Evolutionary conservation across 208 protist genomes (phyloP).

Genomic region (Crithidia mellificae): DNA sequence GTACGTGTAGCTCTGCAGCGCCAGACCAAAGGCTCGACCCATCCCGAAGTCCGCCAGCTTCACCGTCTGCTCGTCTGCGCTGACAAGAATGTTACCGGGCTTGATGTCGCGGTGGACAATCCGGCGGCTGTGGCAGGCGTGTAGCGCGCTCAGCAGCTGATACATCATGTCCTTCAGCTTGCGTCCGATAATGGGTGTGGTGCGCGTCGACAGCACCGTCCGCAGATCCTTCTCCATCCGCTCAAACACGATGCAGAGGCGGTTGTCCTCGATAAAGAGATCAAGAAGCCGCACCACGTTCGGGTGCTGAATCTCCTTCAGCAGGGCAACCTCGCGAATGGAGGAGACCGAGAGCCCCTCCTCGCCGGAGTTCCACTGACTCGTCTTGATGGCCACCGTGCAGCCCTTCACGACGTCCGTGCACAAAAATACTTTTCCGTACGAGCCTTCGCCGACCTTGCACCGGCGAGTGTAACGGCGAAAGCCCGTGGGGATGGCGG

Average conservation of each 20-base stretch:
- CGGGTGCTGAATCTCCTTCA: constrained; percentile 88
- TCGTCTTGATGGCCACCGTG: constrained; percentile 85
- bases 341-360: constrained; percentile 91
- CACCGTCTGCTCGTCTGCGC: constrained; percentile 61
- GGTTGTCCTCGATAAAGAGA: constrained; percentile 92
- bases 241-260: constrained; percentile 97
- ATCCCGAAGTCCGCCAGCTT: constrained; percentile 94
- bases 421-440: constrained; percentile 97
- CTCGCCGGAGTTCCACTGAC: constrained; percentile 71
- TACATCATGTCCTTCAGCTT: constrained; percentile 80
- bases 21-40: constrained; percentile 80
- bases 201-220: constrained; percentile 85
- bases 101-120: constrained; percentile 93
- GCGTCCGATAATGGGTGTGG: constrained; percentile 50
- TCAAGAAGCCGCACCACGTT: constrained; percentile 95
- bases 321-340: constrained; percentile 92
- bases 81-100: constrained; percentile 89
- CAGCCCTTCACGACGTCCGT: constrained; percentile 63
- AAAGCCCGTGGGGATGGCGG: constrained; percentile 25
- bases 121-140: constrained; percentile 84
- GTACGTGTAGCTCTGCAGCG: constrained; percentile 84
- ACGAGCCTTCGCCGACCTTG: constrained; percentile 97
- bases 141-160: constrained; percentile 79
- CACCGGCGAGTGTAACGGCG: constrained; percentile 85
- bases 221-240: constrained; percentile 97